A percentile compares a stretch with the other conserved stretches of the same genome.
These are phyloP conservation scores for Penicillium canescens DNA, from an alignment of 495 filamentous ascomycete species.

Conservation along the genomic window DNA sequence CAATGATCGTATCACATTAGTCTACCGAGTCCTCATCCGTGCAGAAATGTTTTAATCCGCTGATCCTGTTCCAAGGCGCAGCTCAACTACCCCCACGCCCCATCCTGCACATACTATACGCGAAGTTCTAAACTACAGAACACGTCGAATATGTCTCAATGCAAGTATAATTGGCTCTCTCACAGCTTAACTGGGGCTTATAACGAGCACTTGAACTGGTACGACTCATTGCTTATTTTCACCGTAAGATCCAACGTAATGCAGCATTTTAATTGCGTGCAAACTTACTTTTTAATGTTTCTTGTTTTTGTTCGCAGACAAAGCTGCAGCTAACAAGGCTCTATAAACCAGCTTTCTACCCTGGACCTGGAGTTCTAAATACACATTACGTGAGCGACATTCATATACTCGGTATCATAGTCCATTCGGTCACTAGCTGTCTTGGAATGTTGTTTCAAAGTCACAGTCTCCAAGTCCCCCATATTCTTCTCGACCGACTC, in stretches of 20 bases:
- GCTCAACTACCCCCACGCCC: neutral
- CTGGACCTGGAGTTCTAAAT: neutral
- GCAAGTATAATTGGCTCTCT: neutral
- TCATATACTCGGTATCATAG: neutral
- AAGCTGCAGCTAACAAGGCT: neutral
- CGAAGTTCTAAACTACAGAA: neutral
- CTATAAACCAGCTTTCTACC: neutral
- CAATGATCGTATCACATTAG: neutral
- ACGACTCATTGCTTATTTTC: conserved; percentile 2
- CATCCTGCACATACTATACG: neutral
- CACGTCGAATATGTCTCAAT: neutral
- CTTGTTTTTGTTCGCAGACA: neutral
- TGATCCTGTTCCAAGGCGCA: neutral
- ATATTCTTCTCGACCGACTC: conserved; percentile 2
- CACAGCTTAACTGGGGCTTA: neutral
- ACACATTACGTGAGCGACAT: neutral
- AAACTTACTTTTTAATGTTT: neutral
- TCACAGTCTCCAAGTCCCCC: neutral
- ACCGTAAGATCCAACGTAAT: conserved; percentile 8
- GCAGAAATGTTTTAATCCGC: conserved; percentile 2
- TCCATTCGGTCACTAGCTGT: neutral
- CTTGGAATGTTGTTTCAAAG: conserved; percentile 8
- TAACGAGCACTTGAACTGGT: neutral
- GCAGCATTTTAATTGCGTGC: conserved; percentile 7
- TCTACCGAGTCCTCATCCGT: neutral